Conservation (phyloP, 2,329 filamentous ascomycete genomes). For the Pseudocercospora cruenta region DNA sequence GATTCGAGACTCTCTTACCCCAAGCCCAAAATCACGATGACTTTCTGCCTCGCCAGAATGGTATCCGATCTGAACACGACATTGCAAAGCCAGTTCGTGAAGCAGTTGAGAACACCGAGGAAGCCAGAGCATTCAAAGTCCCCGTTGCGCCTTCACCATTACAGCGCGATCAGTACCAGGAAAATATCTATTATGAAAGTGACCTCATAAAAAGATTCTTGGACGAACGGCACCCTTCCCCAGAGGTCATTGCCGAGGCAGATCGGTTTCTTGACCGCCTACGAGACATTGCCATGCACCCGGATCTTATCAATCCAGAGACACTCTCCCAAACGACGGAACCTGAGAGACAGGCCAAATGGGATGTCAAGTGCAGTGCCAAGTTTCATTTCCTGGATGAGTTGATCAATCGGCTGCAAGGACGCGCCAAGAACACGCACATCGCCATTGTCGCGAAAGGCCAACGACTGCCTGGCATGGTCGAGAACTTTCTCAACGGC, state of each 20-base stretch:
- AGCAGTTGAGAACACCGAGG: conserved; percentile 21
- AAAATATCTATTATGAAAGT: conserved; percentile 29
- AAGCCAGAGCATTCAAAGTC: conserved; percentile 28
- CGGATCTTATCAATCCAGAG: conserved; percentile 41
- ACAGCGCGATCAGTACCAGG: conserved; percentile 39
- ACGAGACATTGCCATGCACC: conserved; percentile 35
- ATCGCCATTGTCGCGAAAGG: conserved; percentile 38
- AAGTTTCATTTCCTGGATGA: conserved; percentile 44
- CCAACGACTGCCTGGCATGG: conserved; percentile 36
- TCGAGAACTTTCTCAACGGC: conserved; percentile 36
- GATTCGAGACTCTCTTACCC: conserved; percentile 40
- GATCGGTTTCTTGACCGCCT: conserved; percentile 34
- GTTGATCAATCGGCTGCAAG: conserved; percentile 35
- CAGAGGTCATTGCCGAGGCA: conserved; percentile 25
- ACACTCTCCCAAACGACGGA: conserved; percentile 35
- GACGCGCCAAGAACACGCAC: conserved; percentile 26
- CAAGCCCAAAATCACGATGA: conserved; percentile 23
- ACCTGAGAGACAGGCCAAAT: conserved; percentile 36
- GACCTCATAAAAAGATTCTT: conserved; percentile 35
- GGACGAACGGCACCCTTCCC: conserved; percentile 17
- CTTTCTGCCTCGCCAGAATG: conserved; percentile 6
- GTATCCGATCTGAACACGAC: background rate
- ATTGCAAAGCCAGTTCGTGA: background rate
- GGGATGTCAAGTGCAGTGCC: conserved; percentile 40
- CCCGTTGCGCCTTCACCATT: conserved; percentile 35